Evolutionary conservation across 2,329 filamentous ascomycete genomes (phyloP).

Genomic region (Aspergillus pseudoterreus): DNA sequence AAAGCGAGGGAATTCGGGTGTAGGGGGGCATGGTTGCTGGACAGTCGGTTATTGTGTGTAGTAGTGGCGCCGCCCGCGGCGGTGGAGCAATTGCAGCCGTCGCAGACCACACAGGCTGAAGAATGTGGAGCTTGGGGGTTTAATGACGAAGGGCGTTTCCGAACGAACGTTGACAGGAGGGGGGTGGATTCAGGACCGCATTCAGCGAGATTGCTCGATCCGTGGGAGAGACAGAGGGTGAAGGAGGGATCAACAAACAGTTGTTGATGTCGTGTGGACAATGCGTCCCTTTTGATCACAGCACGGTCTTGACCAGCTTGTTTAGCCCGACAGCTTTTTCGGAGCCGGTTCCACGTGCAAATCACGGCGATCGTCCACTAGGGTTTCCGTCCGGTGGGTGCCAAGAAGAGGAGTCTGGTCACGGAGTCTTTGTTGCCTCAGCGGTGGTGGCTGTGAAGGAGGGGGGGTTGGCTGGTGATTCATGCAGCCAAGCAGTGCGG

Average conservation of each 20-base stretch:
- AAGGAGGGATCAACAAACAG: neutral
- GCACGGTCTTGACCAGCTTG: too few species aligned
- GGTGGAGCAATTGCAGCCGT: constrained; percentile 10
- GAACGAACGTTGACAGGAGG: neutral
- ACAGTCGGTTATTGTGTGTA: neutral
- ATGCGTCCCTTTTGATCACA: neutral
- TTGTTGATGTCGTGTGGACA: neutral
- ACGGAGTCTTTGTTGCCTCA: neutral
- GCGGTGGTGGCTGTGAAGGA: neutral
- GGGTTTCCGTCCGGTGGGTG: neutral
- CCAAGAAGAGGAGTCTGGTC: neutral
- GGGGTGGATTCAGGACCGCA: neutral
- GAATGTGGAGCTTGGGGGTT: constrained; percentile 9
- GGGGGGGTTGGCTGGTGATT: neutral
- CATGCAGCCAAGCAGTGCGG: neutral
- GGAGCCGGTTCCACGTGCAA: neutral
- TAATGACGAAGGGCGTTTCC: constrained; percentile 2
- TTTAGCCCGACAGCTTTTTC: neutral
- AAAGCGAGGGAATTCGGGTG: constrained; percentile 62
- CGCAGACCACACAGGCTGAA: constrained; percentile 15
- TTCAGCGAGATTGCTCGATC: neutral
- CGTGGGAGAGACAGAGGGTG: neutral
- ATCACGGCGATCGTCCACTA: neutral
- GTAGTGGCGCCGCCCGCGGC: constrained; percentile 25
- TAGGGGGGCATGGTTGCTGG: constrained; percentile 24